Percentiles rank a stretch among this genome's conserved stretches.
These are phyloP conservation scores for Colletotrichum orchidophilum DNA, from an alignment of 2,329 filamentous ascomycete genomes.

Conservation along the genomic window DNA sequence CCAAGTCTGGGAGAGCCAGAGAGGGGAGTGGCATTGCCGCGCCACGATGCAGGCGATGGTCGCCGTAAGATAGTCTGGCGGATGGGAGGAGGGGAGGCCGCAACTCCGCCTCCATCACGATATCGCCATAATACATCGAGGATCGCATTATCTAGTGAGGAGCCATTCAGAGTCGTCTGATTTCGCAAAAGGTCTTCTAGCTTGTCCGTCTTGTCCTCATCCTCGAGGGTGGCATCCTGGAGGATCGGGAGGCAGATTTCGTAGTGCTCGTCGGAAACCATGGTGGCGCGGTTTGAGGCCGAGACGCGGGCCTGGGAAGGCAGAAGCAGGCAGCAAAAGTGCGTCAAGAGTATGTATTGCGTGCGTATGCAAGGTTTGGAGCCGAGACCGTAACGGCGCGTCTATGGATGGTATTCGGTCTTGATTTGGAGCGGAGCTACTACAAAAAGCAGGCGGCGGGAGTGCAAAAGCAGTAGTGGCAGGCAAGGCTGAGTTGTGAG, in stretches of 20 bases:
- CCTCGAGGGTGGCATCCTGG: constrained; percentile 82
- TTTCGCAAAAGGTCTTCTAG: constrained; percentile 82
- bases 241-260: constrained; percentile 91
- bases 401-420: constrained; percentile 29
- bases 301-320: constrained; percentile 13
- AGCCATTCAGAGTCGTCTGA: constrained; percentile 78
- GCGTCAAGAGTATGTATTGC: constrained; percentile 27
- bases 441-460: constrained; percentile 27
- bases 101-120: constrained; percentile 71
- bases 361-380: constrained; percentile 22
- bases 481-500: constrained; percentile 11
- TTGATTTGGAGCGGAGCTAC: constrained; percentile 21
- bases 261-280: constrained; percentile 94
- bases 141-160: constrained; percentile 86
- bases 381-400: constrained; percentile 27
- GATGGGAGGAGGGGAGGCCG: constrained; percentile 82
- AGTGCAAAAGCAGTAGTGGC: constrained; percentile 10
- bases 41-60: constrained; percentile 94
- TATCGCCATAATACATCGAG: constrained; percentile 91
- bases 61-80: constrained; percentile 90
- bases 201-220: constrained; percentile 95
- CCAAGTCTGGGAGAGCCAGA: constrained; percentile 84
- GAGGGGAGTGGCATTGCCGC: constrained; percentile 81
- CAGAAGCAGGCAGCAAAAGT: constrained; percentile 16
- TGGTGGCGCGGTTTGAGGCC: constrained; percentile 53